phyloP scores from a whole-genome alignment of 2,329 filamentous ascomycete species.

The Fusarium sterilihyphosum region DNA sequence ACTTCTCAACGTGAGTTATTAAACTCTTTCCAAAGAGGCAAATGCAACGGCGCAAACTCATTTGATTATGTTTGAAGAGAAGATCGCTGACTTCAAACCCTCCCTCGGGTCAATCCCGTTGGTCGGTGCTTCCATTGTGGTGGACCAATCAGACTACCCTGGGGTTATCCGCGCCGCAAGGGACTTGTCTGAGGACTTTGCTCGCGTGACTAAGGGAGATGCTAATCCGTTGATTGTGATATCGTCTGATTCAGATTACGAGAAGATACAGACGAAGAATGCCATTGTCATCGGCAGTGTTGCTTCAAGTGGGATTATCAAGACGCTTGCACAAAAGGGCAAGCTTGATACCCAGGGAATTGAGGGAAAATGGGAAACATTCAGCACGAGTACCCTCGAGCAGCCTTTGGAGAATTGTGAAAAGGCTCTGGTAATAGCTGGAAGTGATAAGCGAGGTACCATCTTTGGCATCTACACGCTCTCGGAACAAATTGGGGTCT shows the following conservation, averaged over 20 bases:
- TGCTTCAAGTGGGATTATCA: not conserved
- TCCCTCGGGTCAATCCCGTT: not conserved
- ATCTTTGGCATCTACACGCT: conserved; percentile 26
- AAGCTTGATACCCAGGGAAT: not conserved
- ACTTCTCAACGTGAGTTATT: not conserved
- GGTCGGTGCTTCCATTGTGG: conserved; percentile 13
- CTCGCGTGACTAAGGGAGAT: conserved; percentile 1
- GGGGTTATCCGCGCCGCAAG: conserved; percentile 20
- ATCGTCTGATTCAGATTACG: not conserved
- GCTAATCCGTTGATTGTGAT: not conserved
- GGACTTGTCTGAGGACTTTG: conserved; percentile 25
- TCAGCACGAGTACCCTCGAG: not conserved
- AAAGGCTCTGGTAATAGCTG: not conserved
- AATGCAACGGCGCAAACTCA: too few relatives aligned
- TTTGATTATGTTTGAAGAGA: conserved; percentile 24
- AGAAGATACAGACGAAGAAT: not conserved
- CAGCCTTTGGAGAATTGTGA: not conserved
- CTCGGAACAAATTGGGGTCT: conserved; percentile 29
- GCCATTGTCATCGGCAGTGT: conserved; percentile 10
- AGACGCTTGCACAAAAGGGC: not conserved
- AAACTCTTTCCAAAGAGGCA: not conserved
- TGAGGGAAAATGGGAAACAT: conserved; percentile 25
- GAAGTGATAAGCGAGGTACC: conserved; percentile 25
- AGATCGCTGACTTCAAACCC: conserved; percentile 3
- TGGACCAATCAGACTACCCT: conserved; percentile 17